Evolutionary conservation across 2,329 filamentous ascomycete genomes (phyloP).

Genomic region (Berkeleyomyces rouxiae): DNA sequence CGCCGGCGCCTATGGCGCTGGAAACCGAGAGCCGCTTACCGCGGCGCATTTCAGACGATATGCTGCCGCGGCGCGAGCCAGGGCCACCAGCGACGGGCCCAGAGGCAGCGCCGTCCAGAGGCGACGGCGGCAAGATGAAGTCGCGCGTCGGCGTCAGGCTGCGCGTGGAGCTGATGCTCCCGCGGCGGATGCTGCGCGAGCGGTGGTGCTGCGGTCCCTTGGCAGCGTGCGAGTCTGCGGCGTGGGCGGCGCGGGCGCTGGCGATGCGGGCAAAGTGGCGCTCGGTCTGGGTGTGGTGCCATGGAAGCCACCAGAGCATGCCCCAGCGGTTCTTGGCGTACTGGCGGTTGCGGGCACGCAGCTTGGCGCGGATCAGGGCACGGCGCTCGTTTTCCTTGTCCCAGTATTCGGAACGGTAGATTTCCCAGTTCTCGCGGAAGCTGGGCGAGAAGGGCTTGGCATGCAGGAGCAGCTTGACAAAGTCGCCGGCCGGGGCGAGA

Average conservation of each 20-base stretch:
- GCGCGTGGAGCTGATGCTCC: constrained; percentile 35
- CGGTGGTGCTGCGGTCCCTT: constrained; percentile 29
- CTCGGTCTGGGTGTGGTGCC: constrained; percentile 28
- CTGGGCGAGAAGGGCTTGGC: constrained; percentile 90
- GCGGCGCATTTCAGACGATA: constrained; percentile 9
- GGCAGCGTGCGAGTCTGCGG: constrained; percentile 21
- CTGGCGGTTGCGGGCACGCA: constrained; percentile 51
- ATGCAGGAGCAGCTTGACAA: constrained; percentile 75
- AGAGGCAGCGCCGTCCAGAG: constrained; percentile 18
- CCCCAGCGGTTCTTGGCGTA: constrained; percentile 51
- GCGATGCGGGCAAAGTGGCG: constrained; percentile 15
- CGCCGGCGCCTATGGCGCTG: background rate
- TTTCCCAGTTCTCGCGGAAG: constrained; percentile 93
- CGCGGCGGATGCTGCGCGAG: constrained; percentile 35
- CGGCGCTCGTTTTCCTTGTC: constrained; percentile 88
- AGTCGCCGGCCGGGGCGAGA: constrained; percentile 74
- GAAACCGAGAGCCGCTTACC: constrained; percentile 11
- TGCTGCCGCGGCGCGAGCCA: constrained; percentile 4
- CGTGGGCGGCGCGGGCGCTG: constrained; percentile 17
- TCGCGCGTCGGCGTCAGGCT: constrained; percentile 34
- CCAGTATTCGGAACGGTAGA: constrained; percentile 91
- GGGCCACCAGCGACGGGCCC: constrained; percentile 14
- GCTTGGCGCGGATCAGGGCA: constrained; percentile 49
- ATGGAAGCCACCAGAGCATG: constrained; percentile 78
- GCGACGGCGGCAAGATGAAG: background rate